These are phyloP conservation scores for Pichia cactophila DNA, from an alignment of 1,139 yeast species.

Conservation along the genomic window DNA sequence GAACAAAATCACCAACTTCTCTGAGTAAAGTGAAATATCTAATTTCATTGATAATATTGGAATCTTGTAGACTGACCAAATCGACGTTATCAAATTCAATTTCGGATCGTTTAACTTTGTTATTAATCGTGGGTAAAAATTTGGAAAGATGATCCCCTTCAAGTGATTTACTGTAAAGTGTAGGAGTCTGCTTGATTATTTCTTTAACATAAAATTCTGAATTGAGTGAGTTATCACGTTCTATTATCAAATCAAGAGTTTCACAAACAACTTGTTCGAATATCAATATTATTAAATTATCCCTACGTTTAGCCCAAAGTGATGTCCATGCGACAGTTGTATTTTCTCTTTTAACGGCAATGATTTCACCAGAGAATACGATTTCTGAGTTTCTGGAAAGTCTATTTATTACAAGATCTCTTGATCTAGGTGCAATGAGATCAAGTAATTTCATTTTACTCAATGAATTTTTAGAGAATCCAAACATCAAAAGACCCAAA, in stretches of 20 bases:
- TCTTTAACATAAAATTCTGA: conserved; percentile 31
- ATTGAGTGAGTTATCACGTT: conserved; percentile 21
- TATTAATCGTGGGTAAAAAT: conserved; percentile 26
- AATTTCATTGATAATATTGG: conserved; percentile 40
- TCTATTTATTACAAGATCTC: conserved; percentile 56
- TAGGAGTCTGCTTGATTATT: conserved; percentile 38
- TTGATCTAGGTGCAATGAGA: conserved; percentile 66
- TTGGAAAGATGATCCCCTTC: conserved; percentile 25
- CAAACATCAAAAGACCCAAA: conserved; percentile 81
- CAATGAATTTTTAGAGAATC: conserved; percentile 61
- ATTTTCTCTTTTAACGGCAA: conserved; percentile 45
- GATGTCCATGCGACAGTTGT: conserved; percentile 64
- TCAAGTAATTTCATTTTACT: conserved; percentile 63
- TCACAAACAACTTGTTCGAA: conserved; percentile 85
- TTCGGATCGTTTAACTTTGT: conserved; percentile 12
- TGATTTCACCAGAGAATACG: conserved; percentile 54
- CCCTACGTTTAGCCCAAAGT: conserved; percentile 78
- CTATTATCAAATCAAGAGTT: conserved; percentile 55
- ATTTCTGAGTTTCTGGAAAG: conserved; percentile 37
- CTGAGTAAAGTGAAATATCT: conserved; percentile 58
- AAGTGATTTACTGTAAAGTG: conserved; percentile 27
- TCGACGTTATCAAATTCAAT: conserved; percentile 17
- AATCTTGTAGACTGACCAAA: conserved; percentile 31
- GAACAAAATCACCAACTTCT: conserved; percentile 36
- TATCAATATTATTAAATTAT: conserved; percentile 68